Base-by-base conservation (phyloP, 192 early-diverging fungal species). In the Backusella psychrophila region DNA sequence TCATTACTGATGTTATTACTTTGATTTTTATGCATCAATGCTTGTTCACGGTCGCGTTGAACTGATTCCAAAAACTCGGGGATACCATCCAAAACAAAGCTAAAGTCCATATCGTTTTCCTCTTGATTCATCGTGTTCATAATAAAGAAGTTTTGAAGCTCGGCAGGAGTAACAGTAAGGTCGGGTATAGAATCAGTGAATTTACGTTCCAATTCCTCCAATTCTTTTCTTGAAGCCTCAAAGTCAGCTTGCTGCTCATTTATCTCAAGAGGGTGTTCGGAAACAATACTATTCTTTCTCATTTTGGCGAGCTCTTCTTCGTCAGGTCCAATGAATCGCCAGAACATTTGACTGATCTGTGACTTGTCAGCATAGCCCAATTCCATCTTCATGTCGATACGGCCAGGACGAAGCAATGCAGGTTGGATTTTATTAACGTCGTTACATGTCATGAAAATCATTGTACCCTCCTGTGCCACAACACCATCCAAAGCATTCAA, bases 381-480 rank as follows among this genome's bases (percentile, higher is more conserved):
- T 66, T 85, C 81, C 71, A 88, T 79, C 79, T 86, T 85, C 59
- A 81, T 73, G 49, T 88, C 87, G 52, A 86, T 78, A 38, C 87
- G 87, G 17, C 87, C 87, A 72, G 87, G 87, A 36, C 87, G 85
- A 56, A 87, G 77, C 59, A 88, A 76, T 23, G 87, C 87, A 12
- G 87, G 86, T 35, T 83, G 78, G 23, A 87, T 73, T 26, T 80
- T 75, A 11, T 72, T 77, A 23, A 85, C 79, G 12, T 82, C 77
- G 67, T 88, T 88, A 56, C 82, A 84, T 36, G 86, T 88, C 82
- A 87, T 85, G 67, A 86, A 87, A 1, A 88, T 82, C 53, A 88
- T 77, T 1, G 79, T 80, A 15, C 87, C 87, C 31, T 88, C 86
- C 66, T 84, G 84, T 7, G 82, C 87, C 34, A 80, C 80, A 19